Percentiles rank a stretch among this genome's conserved stretches.
Evolutionary conservation across 139 green algal genomes (phyloP).

Genomic region (Monoraphidium neglectum): DNA sequence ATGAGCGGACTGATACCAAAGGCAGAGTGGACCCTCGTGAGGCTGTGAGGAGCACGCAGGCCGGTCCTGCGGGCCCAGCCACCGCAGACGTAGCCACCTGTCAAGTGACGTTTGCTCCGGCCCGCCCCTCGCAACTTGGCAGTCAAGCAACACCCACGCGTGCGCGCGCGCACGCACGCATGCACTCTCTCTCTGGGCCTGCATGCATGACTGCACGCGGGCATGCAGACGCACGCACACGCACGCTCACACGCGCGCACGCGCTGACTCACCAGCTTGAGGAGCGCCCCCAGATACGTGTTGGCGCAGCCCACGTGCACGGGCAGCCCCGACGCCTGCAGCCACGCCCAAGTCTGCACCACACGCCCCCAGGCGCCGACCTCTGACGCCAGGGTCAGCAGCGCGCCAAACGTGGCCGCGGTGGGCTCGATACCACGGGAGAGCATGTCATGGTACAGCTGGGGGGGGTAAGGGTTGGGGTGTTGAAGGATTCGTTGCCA

Average conservation of each 20-base stretch:
- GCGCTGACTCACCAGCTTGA: conserved; percentile 47
- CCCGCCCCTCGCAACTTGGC: background rate
- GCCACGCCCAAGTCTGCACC: conserved; percentile 59
- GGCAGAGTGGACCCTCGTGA: background rate
- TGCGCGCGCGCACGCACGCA: background rate
- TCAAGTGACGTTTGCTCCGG: background rate
- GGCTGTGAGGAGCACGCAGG: background rate
- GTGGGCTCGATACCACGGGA: conserved; percentile 63
- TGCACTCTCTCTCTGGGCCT: background rate
- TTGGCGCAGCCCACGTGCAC: conserved; percentile 69
- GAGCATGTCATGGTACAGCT: conserved; percentile 68
- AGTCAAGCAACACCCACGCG: background rate
- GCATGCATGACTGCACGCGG: background rate
- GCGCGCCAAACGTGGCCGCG: conserved; percentile 72
- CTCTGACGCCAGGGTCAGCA: conserved; percentile 61
- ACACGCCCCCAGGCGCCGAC: conserved; percentile 33
- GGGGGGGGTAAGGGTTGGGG: too few relatives aligned
- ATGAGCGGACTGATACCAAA: background rate
- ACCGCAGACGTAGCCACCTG: too few relatives aligned
- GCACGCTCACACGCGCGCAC: background rate
- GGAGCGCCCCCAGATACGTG: conserved; percentile 65
- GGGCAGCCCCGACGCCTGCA: conserved; percentile 62
- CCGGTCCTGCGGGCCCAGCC: too few relatives aligned
- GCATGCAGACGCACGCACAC: background rate
- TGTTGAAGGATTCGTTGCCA: too few relatives aligned